These are phyloP conservation scores for Ustulina deusta DNA, from an alignment of 2,329 filamentous ascomycete genomes.

Conservation along the genomic window DNA sequence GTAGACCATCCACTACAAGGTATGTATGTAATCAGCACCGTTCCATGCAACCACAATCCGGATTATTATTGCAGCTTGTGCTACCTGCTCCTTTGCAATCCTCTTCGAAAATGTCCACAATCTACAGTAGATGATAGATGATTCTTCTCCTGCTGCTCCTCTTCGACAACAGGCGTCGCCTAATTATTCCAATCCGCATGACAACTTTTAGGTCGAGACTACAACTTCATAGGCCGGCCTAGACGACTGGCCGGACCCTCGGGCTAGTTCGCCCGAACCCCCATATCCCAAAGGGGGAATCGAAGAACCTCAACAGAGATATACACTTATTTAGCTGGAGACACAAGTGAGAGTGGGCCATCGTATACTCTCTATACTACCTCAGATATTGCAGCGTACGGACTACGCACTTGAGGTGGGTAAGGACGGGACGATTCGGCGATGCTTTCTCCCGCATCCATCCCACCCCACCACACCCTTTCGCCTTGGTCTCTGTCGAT, in stretches of 20 bases:
- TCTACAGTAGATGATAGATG: background rate
- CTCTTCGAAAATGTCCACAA: constrained; percentile 2
- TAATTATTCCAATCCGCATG: constrained; percentile 14
- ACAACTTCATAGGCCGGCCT: constrained; percentile 11
- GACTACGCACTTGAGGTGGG: constrained; percentile 26
- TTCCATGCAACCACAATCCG: constrained; percentile 21
- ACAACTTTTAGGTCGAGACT: constrained; percentile 1
- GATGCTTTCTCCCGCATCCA: constrained; percentile 30
- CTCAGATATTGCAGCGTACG: background rate
- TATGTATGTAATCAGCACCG: constrained; percentile 11
- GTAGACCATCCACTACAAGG: background rate
- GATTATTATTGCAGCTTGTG: constrained; percentile 13
- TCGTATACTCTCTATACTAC: constrained; percentile 2
- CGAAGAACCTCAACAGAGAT: constrained; percentile 20
- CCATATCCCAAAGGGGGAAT: constrained; percentile 25
- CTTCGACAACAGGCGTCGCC: constrained; percentile 6
- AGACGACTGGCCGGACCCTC: constrained; percentile 20
- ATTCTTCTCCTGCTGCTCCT: constrained; percentile 8
- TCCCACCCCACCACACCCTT: constrained; percentile 37
- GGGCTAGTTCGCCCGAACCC: constrained; percentile 30
- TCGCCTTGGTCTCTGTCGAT: constrained; percentile 25
- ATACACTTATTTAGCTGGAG: background rate
- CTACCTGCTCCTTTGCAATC: constrained; percentile 16
- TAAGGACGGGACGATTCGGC: constrained; percentile 38
- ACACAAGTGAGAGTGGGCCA: constrained; percentile 20